A percentile compares a stretch with the other conserved stretches of the same genome.
Evolutionary conservation across 345 rosid genomes (phyloP).

Genomic region (Citrus australasica): DNA sequence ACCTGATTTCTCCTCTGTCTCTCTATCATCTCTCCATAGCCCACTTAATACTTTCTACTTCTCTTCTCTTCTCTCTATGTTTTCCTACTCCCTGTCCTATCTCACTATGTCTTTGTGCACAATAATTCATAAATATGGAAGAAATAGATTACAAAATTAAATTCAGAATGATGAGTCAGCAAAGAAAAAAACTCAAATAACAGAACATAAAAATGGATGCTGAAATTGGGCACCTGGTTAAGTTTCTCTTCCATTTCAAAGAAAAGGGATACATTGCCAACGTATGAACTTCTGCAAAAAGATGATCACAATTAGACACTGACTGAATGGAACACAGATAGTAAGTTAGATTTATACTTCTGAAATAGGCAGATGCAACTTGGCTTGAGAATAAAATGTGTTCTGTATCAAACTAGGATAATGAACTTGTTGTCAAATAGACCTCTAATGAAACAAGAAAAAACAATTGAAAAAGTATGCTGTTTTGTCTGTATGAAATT

Average conservation of each 20-base stretch:
- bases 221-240: constrained; percentile 44
- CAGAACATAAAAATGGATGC: constrained; percentile 2
- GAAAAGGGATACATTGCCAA: constrained; percentile 70
- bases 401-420: not conserved
- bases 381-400: not conserved
- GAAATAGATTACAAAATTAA: constrained; percentile 4
- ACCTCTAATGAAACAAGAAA: not conserved
- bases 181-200: constrained; percentile 5
- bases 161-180: not conserved
- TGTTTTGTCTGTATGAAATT: not conserved
- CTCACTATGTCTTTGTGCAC: not conserved
- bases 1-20: not conserved
- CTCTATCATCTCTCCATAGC: not conserved
- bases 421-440: not conserved
- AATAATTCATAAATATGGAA: not conserved
- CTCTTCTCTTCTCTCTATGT: not conserved
- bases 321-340: not conserved
- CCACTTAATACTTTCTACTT: not conserved
- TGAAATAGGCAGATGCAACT: not conserved
- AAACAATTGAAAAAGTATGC: not conserved
- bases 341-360: not conserved
- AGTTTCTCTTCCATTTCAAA: constrained; percentile 71
- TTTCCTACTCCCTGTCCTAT: not conserved
- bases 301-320: not conserved
- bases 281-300: constrained; percentile 72